Evolutionary conservation across 2,329 filamentous ascomycete species (phyloP).

Genomic region (Aspergillus sp.): DNA sequence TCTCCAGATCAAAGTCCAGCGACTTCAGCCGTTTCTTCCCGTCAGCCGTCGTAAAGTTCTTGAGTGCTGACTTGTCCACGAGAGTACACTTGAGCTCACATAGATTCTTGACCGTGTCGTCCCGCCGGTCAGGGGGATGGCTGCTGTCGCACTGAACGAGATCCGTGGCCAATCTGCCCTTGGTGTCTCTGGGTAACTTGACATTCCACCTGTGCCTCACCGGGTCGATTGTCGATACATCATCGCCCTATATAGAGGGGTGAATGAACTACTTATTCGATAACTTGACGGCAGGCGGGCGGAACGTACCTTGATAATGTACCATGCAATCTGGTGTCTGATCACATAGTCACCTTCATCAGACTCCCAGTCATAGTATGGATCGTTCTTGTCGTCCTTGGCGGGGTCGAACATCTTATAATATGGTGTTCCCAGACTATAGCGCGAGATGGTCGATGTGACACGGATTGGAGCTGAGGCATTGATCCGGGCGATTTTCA

Average conservation of each 20-base stretch:
- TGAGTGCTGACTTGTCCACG: not conserved
- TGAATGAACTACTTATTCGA: no score
- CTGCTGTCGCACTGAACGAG: not conserved
- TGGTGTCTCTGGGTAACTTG: not conserved
- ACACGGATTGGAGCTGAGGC: not conserved
- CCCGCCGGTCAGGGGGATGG: not conserved
- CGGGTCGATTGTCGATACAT: not conserved
- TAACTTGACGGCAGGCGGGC: not conserved
- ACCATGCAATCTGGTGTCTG: conserved; percentile 1
- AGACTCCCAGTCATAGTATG: not conserved
- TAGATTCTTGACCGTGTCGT: not conserved
- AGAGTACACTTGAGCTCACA: not conserved
- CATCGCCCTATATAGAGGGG: not conserved
- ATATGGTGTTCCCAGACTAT: not conserved
- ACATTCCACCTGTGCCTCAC: not conserved
- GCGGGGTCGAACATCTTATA: not conserved
- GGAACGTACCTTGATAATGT: not conserved
- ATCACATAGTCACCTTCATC: not conserved
- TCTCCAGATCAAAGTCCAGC: conserved; percentile 4
- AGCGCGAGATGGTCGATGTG: conserved; percentile 2
- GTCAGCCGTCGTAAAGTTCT: not conserved
- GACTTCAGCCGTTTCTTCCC: not conserved
- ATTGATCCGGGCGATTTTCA: not conserved
- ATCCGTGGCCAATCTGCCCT: not conserved
- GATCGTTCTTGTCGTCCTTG: not conserved